These are phyloP conservation scores for Digitaria exilis DNA, from an alignment of 202 grass and related monocot species.

Conservation along the genomic window DNA sequence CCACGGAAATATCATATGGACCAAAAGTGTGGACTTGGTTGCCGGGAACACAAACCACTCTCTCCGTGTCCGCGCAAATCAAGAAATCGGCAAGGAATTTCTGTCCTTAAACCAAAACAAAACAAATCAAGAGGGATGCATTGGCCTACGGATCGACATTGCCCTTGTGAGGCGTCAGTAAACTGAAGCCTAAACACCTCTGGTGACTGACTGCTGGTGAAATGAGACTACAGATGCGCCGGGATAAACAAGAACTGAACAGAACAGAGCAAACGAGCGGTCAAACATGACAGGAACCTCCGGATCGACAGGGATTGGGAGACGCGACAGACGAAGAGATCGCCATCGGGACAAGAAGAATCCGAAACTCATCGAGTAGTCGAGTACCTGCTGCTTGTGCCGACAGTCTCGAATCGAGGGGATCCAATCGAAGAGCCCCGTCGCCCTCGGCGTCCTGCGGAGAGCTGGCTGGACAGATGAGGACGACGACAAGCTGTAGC, in stretches of 20 bases:
- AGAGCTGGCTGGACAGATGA: neutral
- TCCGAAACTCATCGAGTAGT: neutral
- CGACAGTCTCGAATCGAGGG: neutral
- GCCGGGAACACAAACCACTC: conserved; percentile 19
- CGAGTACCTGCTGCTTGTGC: neutral
- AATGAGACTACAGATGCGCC: neutral
- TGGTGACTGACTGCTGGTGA: neutral
- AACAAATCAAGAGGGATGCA: neutral
- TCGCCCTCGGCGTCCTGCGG: neutral
- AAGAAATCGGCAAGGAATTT: neutral
- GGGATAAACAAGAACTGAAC: neutral
- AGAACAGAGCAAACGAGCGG: neutral
- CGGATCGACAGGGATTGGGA: neutral
- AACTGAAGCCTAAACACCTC: neutral
- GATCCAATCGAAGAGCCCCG: neutral
- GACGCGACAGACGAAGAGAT: neutral
- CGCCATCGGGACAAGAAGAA: neutral
- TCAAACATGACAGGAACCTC: conserved; percentile 10
- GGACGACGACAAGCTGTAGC: conserved; percentile 7
- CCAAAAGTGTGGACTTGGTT: conserved; percentile 14
- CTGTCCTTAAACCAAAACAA: neutral
- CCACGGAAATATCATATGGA: conserved; percentile 35
- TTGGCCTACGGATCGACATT: neutral
- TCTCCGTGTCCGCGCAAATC: neutral
- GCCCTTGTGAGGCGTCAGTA: neutral